phyloP scores from a whole-genome alignment of 2,329 filamentous ascomycete genomes.

The Fusarium incarnatum region DNA sequence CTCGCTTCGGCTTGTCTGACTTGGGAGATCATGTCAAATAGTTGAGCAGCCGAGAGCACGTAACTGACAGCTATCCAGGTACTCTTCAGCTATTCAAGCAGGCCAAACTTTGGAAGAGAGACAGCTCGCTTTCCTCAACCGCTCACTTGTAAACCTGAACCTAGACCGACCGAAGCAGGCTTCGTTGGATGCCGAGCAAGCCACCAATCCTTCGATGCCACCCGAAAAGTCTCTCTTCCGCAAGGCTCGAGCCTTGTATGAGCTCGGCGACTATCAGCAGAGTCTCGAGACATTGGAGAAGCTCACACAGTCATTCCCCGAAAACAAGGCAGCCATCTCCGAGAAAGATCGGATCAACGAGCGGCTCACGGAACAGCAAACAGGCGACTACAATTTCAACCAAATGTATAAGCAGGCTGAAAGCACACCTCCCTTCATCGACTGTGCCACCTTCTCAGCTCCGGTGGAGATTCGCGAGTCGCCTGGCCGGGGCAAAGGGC shows the following conservation, averaged over 20 bases:
- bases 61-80: neutral
- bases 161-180: slow-evolving; percentile 48
- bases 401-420: neutral
- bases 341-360: neutral
- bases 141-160: slow-evolving; percentile 51
- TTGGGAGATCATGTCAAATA: neutral
- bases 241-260: slow-evolving; percentile 59
- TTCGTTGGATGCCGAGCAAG: slow-evolving; percentile 46
- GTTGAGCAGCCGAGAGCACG: neutral
- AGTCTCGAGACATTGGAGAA: neutral
- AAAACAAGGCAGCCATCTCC: neutral
- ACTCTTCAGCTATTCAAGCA: neutral
- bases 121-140: slow-evolving; percentile 51
- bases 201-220: slow-evolving; percentile 16
- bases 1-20: neutral
- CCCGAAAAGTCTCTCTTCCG: slow-evolving; percentile 60
- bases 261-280: slow-evolving; percentile 44
- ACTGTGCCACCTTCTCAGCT: slow-evolving; percentile 1
- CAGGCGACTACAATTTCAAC: neutral
- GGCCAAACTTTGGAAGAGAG: slow-evolving; percentile 46
- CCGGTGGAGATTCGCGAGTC: slow-evolving; percentile 1
- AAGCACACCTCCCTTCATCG: neutral
- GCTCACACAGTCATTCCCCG: neutral
- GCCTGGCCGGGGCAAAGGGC: neutral
- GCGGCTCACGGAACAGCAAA: neutral